Conservation (phyloP, 768 basidiomycete species). For the Hydnum rufescens region DNA sequence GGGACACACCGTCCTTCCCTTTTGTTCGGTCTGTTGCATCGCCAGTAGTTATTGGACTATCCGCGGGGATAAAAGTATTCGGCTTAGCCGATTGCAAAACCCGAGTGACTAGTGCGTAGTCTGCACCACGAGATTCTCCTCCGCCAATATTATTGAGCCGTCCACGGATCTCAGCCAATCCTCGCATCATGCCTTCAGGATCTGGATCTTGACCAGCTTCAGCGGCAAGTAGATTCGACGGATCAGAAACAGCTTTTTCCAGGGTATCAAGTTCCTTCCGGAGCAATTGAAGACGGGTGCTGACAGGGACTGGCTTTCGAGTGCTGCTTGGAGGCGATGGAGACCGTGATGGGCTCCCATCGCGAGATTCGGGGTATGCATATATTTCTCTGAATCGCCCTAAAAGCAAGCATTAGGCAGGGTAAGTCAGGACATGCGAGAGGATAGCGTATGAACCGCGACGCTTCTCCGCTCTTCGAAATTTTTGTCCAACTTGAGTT, state of each 20-base stretch:
- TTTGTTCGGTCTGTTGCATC: neutral
- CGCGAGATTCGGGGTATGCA: slow-evolving; percentile 34
- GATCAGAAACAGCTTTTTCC: slow-evolving; percentile 66
- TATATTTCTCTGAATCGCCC: slow-evolving; percentile 33
- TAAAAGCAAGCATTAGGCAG: neutral
- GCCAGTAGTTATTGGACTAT: neutral
- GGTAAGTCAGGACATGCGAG: neutral
- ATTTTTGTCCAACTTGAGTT: slow-evolving; percentile 49
- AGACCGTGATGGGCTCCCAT: slow-evolving; percentile 21
- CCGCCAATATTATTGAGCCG: slow-evolving; percentile 32
- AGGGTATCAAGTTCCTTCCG: slow-evolving; percentile 63
- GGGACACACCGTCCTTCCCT: neutral
- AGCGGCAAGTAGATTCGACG: slow-evolving; percentile 46
- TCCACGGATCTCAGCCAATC: slow-evolving; percentile 52
- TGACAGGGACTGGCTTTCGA: slow-evolving; percentile 17
- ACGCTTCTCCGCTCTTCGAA: slow-evolving; percentile 48
- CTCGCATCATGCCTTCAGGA: slow-evolving; percentile 56
- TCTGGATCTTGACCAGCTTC: slow-evolving; percentile 38
- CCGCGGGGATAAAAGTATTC: neutral
- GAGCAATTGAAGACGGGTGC: slow-evolving; percentile 36
- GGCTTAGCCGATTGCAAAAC: neutral
- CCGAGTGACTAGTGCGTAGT: neutral
- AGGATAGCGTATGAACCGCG: slow-evolving; percentile 22
- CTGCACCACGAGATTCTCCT: slow-evolving; percentile 1
- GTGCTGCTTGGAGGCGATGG: slow-evolving; percentile 22